A percentile compares a stretch with the other conserved stretches of the same genome.
These are phyloP conservation scores for Globisporangium takayamanum DNA, from an alignment of 352 stramenopile genomes.

Conservation along the genomic window DNA sequence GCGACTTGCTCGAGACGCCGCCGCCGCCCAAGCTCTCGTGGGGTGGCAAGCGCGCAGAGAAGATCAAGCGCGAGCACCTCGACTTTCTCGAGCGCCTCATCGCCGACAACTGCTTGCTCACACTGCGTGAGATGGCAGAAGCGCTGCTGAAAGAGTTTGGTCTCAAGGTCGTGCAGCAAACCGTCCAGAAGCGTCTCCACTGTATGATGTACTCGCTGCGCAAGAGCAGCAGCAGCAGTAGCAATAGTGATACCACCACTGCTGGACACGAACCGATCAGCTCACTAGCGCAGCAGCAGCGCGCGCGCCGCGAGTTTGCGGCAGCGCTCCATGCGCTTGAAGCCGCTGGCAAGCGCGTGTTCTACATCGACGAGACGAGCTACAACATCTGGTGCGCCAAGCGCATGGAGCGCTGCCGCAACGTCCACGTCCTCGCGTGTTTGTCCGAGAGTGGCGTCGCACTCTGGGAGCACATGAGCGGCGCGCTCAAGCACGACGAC, in stretches of 20 bases:
- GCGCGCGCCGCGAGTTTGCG: slow-evolving; percentile 2
- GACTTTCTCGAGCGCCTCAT: slow-evolving; percentile 15
- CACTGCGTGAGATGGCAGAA: slow-evolving; percentile 16
- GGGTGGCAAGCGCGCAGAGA: slow-evolving; percentile 18
- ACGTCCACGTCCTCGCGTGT: slow-evolving; percentile 16
- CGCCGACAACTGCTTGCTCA: slow-evolving; percentile 15
- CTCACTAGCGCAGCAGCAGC: slow-evolving; percentile 6
- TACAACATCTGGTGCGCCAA: slow-evolving; percentile 18
- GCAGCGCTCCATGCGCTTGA: background rate
- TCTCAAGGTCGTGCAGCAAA: slow-evolving; percentile 13
- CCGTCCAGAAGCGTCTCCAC: slow-evolving; percentile 14
- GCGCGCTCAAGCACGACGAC: slow-evolving; percentile 6
- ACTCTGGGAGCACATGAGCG: slow-evolving; percentile 7
- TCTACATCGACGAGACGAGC: slow-evolving; percentile 16
- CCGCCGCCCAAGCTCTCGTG: slow-evolving; percentile 8
- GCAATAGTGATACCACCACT: no score
- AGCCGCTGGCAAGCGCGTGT: slow-evolving; percentile 7
- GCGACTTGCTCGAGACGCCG: slow-evolving; percentile 12
- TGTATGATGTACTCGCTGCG: slow-evolving; percentile 15
- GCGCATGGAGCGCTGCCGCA: slow-evolving; percentile 15
- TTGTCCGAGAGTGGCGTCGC: slow-evolving; percentile 9
- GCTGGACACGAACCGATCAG: background rate
- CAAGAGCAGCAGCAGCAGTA: slow-evolving; percentile 1
- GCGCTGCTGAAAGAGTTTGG: slow-evolving; percentile 13
- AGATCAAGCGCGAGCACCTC: slow-evolving; percentile 15